Evolutionary conservation across 1,284 basidiomycete species (phyloP), one percentile per base, ranked within the genome.

Genomic region (Pisolithus thermaeus): DNA sequence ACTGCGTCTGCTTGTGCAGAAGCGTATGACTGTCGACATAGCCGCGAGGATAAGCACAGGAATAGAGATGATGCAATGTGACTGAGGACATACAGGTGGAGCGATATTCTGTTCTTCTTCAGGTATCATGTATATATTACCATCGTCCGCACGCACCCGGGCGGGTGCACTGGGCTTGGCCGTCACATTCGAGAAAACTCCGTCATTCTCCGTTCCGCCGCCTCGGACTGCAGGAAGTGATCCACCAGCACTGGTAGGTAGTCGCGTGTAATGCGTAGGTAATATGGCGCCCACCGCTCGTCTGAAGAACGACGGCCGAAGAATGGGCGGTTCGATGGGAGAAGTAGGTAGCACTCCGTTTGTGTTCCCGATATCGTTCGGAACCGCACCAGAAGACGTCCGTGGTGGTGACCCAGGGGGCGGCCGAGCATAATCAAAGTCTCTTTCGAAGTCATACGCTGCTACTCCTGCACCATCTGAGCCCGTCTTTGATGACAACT

Each of bases 141-240:
- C 90, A 70, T 77, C 79, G 55, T 77, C 75, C 22, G 72, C 72
- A 39, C 58, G 70, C 25, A 81, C 68, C 18, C 76, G 67, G 27
- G 76, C 66, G 4, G 71, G 64, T 49, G 71, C 66, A 39, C 73
- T 74, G 1, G 96, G 95, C 66, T 97, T 96, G 0, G 96, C 97
- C 55, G 83, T 86, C 36, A 99, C 83, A 65, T 99, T 99, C 42
- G 90, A 86, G 68, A 98, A 99, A 5, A 99, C 95, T 12, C 96
- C 96, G 61, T 97, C 94, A 61, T 96, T 94, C 42, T 90, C 83
- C 8, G 77, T 79, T 0, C 93, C 93, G 1, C 91, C 87, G 16
- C 90, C 93, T 16, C 77, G 61, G 7, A 69, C 62, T 32, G 52
- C 57, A 55, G 59, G 45, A 59, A 63, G 60, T 56, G 56, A 20